These are phyloP conservation scores for Fallopia convolvulus DNA, from an alignment of 148 eudicot species.

Conservation along the genomic window DNA sequence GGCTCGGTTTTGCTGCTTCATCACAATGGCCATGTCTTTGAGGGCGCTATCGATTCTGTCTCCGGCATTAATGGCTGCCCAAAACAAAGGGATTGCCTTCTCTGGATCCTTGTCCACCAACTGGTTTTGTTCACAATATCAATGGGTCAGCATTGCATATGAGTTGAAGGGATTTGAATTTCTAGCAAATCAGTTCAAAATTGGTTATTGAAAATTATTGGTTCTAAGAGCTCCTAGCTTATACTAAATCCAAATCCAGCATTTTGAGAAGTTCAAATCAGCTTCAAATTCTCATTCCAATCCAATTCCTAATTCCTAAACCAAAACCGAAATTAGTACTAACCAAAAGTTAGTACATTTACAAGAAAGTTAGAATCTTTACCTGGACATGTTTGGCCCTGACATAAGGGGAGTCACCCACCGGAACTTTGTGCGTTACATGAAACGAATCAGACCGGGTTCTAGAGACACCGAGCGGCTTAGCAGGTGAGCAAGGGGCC, in stretches of 20 bases:
- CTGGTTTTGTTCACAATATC: constrained; percentile 19
- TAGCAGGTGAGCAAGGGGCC: constrained; percentile 91
- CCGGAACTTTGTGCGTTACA: constrained; percentile 83
- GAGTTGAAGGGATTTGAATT: background rate
- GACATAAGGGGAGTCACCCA: constrained; percentile 89
- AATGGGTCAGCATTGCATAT: background rate
- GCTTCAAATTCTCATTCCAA: background rate
- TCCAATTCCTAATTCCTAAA: background rate
- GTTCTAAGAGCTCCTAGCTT: too few relatives aligned
- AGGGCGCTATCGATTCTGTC: constrained; percentile 96
- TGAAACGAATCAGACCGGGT: constrained; percentile 88
- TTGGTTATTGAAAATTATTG: background rate
- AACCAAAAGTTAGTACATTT: background rate
- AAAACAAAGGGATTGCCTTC: constrained; percentile 86
- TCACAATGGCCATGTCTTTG: constrained; percentile 97
- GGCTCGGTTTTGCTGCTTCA: constrained; percentile 94
- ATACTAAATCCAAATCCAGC: background rate
- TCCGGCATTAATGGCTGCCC: constrained; percentile 98
- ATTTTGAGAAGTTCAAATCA: background rate
- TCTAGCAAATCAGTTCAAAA: background rate
- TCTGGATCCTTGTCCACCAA: constrained; percentile 98
- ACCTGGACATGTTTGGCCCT: constrained; percentile 97
- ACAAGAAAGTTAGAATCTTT: background rate
- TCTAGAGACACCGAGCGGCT: constrained; percentile 60
- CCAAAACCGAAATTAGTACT: background rate